Evolutionary conservation across 805 yeast species (phyloP), one percentile per base, ranked within the genome.

Genomic region (Pachysolen tannophilus): DNA sequence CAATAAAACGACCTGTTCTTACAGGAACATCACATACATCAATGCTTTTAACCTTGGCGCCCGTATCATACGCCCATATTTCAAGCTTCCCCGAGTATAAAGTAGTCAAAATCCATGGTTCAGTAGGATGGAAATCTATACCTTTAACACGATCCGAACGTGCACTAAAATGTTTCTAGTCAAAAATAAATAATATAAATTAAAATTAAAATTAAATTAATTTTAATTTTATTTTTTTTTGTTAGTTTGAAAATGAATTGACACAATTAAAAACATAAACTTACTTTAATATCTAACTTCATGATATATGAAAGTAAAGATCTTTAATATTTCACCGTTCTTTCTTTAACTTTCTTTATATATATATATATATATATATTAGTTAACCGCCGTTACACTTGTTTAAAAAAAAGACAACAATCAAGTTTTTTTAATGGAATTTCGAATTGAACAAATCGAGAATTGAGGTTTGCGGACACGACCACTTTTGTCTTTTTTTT

Each of bases 141-240:
- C 96, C 97, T 61, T 92, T 92, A 56, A 92, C 97, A 58, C 99
- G 80, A 58, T 88, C 97, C 26, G 97, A 81, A 51, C 96, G 84
- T 43, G 92, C 76, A 47, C 86, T 81, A 61, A 88, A 84, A 50
- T 80, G 80, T 67, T 83, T 85, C 73, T 81, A 54, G n/a, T n/a
- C n/a, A n/a, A n/a, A n/a, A n/a, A n/a, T 41, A 56, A 63, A 57
- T 55, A 68, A 63, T 62, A 8, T 6, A 8, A 13, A 13, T 14
- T 18, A n/a, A 26, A 13, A 26, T 8, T n/a, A n/a, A n/a, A n/a
- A n/a, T n/a, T n/a, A n/a, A n/a, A n/a, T n/a, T n/a, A n/a, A n/a
- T n/a, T n/a, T n/a, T 28, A 18, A 19, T 18, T 30, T 10, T n/a
- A 9, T 19, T 20, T 14, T n/a, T 7, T 19, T 11, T 11, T 18